A percentile compares a stretch with the other conserved stretches of the same genome.
phyloP scores from a whole-genome alignment of 495 filamentous ascomycete genomes.

The Halenospora varia region DNA sequence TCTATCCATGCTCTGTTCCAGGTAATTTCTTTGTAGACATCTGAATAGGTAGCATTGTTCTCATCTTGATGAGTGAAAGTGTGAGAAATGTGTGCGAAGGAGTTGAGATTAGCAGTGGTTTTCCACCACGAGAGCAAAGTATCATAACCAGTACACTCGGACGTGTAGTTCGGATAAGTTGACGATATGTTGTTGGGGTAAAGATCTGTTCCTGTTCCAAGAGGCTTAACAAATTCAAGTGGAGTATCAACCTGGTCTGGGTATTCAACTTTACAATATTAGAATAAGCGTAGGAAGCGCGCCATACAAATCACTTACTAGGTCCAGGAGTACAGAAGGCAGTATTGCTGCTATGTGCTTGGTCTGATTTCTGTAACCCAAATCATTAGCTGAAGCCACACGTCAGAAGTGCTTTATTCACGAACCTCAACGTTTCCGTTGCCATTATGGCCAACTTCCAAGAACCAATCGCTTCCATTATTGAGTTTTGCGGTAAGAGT shows the following conservation, averaged over 20 bases:
- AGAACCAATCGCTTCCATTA: background rate
- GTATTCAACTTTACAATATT: conserved; percentile 3
- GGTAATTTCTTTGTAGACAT: conserved; percentile 50
- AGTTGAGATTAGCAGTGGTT: conserved; percentile 40
- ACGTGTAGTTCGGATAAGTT: conserved; percentile 48
- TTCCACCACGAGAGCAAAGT: conserved; percentile 46
- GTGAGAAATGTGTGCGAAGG: conserved; percentile 53
- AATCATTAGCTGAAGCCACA: background rate
- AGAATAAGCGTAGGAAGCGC: no score
- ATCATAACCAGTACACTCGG: conserved; percentile 41
- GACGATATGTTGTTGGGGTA: conserved; percentile 47
- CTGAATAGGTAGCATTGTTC: conserved; percentile 56
- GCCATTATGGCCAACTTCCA: conserved; percentile 58
- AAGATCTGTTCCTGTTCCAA: conserved; percentile 49
- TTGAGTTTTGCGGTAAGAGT: conserved; percentile 4
- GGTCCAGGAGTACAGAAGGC: background rate
- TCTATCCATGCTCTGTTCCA: conserved; percentile 57
- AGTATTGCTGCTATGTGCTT: background rate
- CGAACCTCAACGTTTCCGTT: conserved; percentile 52
- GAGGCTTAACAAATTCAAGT: conserved; percentile 52
- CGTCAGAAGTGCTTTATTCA: background rate
- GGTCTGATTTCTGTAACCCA: background rate
- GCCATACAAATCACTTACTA: background rate
- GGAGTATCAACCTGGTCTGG: conserved; percentile 41
- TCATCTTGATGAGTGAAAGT: conserved; percentile 58